Base-by-base conservation (phyloP, 2,329 filamentous ascomycete species). In the Juglanconis oblonga region DNA sequence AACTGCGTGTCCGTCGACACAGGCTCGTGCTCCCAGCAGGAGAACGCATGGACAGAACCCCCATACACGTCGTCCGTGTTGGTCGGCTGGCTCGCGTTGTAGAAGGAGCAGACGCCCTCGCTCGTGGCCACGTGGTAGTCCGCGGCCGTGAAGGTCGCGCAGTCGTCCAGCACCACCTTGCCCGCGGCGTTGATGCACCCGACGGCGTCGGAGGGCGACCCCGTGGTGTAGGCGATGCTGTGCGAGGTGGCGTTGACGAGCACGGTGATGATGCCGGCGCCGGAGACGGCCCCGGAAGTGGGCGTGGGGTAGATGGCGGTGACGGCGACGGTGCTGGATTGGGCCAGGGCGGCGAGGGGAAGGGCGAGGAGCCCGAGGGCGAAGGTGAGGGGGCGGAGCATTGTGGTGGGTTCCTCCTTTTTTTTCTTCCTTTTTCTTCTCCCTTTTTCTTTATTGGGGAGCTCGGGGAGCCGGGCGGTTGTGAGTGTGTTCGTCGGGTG, bases 51-150 rank as follows among this genome's bases (percentile, higher is more conserved):
- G 32, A 45, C 49, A 13, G 3, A 4, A 13, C 33, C 33, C 29
- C 59, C 59, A 40, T 62, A 62, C 31, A 40, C 17, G 9, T 36
- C 53, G 45, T 58, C 59, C 3, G 51, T 59, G 29, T 62, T 62
- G 4, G 55, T 47, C 2, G 52, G 55, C 55, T 49, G 45, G 7
- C 51, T 55, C 38, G 47, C 47, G 55, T 62, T 52, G 4, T 33
- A 17, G 33, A 62, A 62, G 3, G 59, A 62, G 56, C 59, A 62
- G 54, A 58, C 53, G 9, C 59, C 59, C 1, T n/a, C 38, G 47
- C 24, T 47, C n/a, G 55, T 55, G 38, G 35, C 52, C 36, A 51
- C n/a, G 13, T 31, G 48, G 29, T 58, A 51, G 1, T 47, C 52
- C 17, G 52, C 48, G 14, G 29, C 14, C 4, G 49, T 33, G 17